Evolutionary conservation across 495 filamentous ascomycete genomes (phyloP).

Genomic region (Chaetomium tenue): DNA sequence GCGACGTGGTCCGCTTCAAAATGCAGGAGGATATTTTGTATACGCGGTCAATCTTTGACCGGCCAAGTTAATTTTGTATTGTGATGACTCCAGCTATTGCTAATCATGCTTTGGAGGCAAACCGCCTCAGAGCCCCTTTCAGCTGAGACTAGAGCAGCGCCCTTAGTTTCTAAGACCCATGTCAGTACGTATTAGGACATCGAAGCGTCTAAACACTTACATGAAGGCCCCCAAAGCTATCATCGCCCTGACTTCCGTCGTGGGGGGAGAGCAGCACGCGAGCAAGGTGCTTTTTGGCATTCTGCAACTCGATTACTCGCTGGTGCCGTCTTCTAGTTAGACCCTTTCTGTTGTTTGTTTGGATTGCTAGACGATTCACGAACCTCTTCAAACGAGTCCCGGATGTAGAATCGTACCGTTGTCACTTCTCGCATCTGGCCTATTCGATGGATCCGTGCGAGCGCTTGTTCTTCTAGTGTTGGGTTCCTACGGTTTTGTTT

Average conservation of each 20-base stretch:
- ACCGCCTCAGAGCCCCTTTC: no score
- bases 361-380: background rate
- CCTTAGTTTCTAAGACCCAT: slow-evolving; percentile 6
- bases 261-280: slow-evolving; percentile 11
- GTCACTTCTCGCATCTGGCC: slow-evolving; percentile 42
- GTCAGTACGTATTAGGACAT: background rate
- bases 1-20: no score
- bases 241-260: background rate
- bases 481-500: slow-evolving; percentile 35
- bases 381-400: slow-evolving; percentile 43
- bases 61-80: no score
- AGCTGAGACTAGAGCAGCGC: background rate
- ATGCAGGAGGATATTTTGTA: no score
- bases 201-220: background rate
- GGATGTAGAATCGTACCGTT: slow-evolving; percentile 38
- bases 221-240: slow-evolving; percentile 7
- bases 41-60: no score
- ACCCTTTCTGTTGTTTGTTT: background rate
- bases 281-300: slow-evolving; percentile 3
- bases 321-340: background rate
- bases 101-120: no score
- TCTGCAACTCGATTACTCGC: slow-evolving; percentile 15
- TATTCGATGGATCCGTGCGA: slow-evolving; percentile 41
- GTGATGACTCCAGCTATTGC: no score
- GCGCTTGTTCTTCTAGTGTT: slow-evolving; percentile 44